Evolutionary conservation across 768 basidiomycete species (phyloP), one percentile per base, ranked within the genome.

Genomic region (Clitopilus hobsonii): DNA sequence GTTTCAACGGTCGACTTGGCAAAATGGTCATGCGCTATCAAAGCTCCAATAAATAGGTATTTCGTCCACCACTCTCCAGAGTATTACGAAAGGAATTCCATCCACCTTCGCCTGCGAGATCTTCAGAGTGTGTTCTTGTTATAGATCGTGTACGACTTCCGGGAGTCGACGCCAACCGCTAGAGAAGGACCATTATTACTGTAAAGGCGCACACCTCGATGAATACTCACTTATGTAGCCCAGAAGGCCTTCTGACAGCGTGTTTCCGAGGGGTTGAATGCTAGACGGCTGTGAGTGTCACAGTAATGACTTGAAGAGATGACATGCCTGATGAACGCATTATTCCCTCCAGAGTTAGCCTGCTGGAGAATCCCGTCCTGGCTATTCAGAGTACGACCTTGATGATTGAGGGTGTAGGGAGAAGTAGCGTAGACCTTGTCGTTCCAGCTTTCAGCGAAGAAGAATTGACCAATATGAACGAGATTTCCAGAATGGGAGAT

Each of bases 381-480:
- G 24, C 49, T 58, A 54, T 74, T 72, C 53, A 60, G 49, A 1
- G 65, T 65, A 18, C 69, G 58, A 2, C 49, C 54, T 24, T 69
- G 62, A 2, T 53, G 67, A 54, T 65, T 70, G 51, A 53, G 53
- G 49, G 52, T 65, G 58, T 73, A 73, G 13, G 66, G 63, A 10
- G 58, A 38, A 6, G 59, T 61, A 6, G 59, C 60, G 52, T 61
- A 61, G 23, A 72, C 67, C 32, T 59, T 52, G 38, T 67, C 60
- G 52, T 65, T 67, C 62, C 68, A 65, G 5, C 52, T 58, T 50
- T 71, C 71, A 36, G 65, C 61, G 51, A 73, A 72, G 66, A 72
- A 73, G 58, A 72, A 63, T 55, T 71, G 71, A 5, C 71, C 73
- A 24, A 70, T 63, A 54, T 72, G 71, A 28, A 63, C 58, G 30